phyloP scores from a whole-genome alignment of 805 yeast genomes.

The Candida pini region DNA sequence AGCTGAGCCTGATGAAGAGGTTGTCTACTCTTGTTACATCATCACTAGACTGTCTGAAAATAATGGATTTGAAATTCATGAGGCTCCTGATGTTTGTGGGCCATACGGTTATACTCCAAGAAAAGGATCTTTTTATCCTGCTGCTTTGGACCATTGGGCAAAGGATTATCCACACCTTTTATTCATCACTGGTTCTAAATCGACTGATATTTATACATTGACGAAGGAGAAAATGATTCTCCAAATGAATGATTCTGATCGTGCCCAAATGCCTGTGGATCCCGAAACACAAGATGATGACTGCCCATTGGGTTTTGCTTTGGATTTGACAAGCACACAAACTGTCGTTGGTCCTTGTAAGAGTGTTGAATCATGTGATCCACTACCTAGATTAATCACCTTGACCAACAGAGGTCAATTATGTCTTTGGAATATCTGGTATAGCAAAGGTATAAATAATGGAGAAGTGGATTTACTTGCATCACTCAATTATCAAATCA shows the following conservation, averaged over 20 bases:
- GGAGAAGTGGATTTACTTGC: slow-evolving; percentile 19
- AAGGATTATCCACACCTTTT: slow-evolving; percentile 27
- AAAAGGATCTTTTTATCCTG: slow-evolving; percentile 39
- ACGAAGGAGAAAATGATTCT: slow-evolving; percentile 33
- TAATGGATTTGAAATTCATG: slow-evolving; percentile 13
- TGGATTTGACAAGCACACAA: slow-evolving; percentile 48
- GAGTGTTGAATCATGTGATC: slow-evolving; percentile 50
- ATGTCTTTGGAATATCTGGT: slow-evolving; percentile 60
- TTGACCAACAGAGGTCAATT: slow-evolving; percentile 60
- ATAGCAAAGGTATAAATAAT: slow-evolving; percentile 43
- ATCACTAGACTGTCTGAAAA: slow-evolving; percentile 1
- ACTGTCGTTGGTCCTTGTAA: slow-evolving; percentile 47
- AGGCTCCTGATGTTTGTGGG: slow-evolving; percentile 27
- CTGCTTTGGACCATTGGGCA: slow-evolving; percentile 37
- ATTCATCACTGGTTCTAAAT: slow-evolving; percentile 54
- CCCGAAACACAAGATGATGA: slow-evolving; percentile 62
- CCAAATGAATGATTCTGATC: slow-evolving; percentile 61
- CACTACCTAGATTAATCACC: slow-evolving; percentile 62
- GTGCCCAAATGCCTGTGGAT: slow-evolving; percentile 70
- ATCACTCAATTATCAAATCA: no score
- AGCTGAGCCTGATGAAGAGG: slow-evolving; percentile 8
- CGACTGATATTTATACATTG: slow-evolving; percentile 55
- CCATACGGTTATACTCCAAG: slow-evolving; percentile 49
- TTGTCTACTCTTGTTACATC: slow-evolving; percentile 9
- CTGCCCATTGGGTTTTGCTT: slow-evolving; percentile 61